A percentile compares a stretch with the other conserved stretches of the same genome.
Evolutionary conservation across 495 filamentous ascomycete genomes (phyloP).

Genomic region (Chaetomium cochliodes): DNA sequence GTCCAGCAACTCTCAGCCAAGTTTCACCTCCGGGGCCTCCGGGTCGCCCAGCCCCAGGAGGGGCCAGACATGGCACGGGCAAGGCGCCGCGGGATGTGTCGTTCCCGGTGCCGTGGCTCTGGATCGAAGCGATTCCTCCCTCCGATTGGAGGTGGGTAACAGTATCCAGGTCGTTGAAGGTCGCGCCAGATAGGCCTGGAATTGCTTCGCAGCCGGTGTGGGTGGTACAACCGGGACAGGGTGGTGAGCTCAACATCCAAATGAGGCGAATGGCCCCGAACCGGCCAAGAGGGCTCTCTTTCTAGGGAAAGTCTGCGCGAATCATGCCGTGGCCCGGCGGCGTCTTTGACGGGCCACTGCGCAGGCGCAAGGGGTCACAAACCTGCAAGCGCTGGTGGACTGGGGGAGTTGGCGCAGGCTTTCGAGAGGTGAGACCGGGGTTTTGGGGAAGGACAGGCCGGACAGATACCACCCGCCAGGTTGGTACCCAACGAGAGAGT

Average conservation of each 20-base stretch:
- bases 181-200: not conserved
- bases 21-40: not conserved
- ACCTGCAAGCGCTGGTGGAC: not conserved
- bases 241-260: slow-evolving; percentile 1
- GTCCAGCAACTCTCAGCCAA: not conserved
- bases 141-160: not conserved
- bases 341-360: slow-evolving; percentile 9
- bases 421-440: slow-evolving; percentile 7
- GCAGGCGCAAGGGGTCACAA: slow-evolving; percentile 1
- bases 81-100: not conserved
- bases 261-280: slow-evolving; percentile 6
- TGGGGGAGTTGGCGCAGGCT: slow-evolving; percentile 9
- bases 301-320: slow-evolving; percentile 13
- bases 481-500: slow-evolving; percentile 1
- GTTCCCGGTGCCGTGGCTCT: slow-evolving; percentile 10
- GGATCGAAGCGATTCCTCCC: not conserved
- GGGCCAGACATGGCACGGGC: not conserved
- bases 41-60: not conserved
- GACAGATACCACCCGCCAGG: not conserved
- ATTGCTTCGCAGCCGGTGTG: slow-evolving; percentile 13
- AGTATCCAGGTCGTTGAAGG: not conserved
- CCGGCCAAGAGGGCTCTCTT: not conserved
- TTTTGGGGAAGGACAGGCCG: not conserved
- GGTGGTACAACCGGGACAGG: slow-evolving; percentile 10
- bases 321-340: not conserved